These are phyloP conservation scores for Diaporthe citri DNA, from an alignment of 2,329 filamentous ascomycete species.

Conservation along the genomic window DNA sequence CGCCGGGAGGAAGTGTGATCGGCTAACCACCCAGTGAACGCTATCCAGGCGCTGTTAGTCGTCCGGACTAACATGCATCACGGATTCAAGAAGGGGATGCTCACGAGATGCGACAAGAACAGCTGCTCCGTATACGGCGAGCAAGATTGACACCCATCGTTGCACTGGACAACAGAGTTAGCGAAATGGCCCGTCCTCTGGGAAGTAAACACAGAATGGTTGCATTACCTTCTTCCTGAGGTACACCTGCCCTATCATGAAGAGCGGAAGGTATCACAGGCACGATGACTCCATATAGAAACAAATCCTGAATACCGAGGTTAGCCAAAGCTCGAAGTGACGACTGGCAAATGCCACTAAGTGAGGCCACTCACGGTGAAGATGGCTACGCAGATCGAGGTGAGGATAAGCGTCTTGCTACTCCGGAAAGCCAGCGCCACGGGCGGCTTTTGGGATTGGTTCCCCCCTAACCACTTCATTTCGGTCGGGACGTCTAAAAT, in stretches of 20 bases:
- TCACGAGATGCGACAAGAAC: slow-evolving; percentile 21
- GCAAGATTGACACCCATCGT: slow-evolving; percentile 32
- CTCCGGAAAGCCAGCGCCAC: background rate
- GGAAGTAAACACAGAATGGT: background rate
- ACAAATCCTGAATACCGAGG: background rate
- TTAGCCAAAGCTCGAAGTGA: background rate
- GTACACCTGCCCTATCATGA: background rate
- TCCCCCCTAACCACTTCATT: slow-evolving; percentile 1
- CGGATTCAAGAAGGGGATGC: background rate
- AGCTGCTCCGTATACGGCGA: slow-evolving; percentile 29
- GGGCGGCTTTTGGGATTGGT: background rate
- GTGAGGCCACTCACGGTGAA: slow-evolving; percentile 11
- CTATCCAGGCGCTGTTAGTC: background rate
- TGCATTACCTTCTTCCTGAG: background rate
- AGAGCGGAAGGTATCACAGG: slow-evolving; percentile 8
- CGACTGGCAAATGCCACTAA: background rate
- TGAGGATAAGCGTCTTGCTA: slow-evolving; percentile 9
- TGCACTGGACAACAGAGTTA: slow-evolving; percentile 23
- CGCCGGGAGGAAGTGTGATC: slow-evolving; percentile 36
- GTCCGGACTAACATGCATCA: background rate
- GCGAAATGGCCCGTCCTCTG: background rate
- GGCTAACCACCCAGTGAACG: slow-evolving; percentile 35
- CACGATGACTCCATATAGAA: slow-evolving; percentile 20
- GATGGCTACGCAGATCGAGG: slow-evolving; percentile 14
- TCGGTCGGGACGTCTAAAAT: background rate